A percentile compares a stretch with the other conserved stretches of the same genome.
phyloP scores from a whole-genome alignment of 768 basidiomycete species.

The Lanmaoa rubissima region DNA sequence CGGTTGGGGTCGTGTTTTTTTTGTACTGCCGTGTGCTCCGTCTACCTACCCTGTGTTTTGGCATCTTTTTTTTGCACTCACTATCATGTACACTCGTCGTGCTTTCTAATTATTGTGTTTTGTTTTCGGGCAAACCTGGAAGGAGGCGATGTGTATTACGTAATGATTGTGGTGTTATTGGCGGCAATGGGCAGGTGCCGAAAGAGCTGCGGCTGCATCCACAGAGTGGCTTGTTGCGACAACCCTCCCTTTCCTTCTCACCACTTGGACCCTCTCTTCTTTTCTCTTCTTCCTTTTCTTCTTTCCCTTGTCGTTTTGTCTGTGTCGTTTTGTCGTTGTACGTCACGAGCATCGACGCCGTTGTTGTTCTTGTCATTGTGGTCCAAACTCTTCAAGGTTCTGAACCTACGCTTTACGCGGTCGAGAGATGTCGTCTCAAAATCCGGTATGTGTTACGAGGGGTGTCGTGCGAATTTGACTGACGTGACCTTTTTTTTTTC shows the following conservation, averaged over 20 bases:
- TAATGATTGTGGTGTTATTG: conserved; percentile 27
- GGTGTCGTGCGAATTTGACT: not conserved
- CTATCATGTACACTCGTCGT: not conserved
- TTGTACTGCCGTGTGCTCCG: not conserved
- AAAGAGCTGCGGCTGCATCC: conserved; percentile 26
- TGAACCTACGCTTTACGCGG: not conserved
- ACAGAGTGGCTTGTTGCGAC: conserved; percentile 22
- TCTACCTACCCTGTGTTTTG: not conserved
- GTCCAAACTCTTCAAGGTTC: not conserved
- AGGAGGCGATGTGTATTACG: conserved; percentile 23
- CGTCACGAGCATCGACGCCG: too few relatives aligned
- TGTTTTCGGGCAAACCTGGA: not conserved
- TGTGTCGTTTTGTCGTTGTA: too few relatives aligned
- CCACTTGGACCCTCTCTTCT: conserved; percentile 8
- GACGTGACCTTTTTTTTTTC: not conserved
- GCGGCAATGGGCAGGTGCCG: conserved; percentile 26
- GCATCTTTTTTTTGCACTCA: not conserved
- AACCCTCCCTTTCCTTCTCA: conserved; percentile 18
- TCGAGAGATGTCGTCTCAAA: conserved; percentile 47
- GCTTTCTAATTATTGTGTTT: not conserved
- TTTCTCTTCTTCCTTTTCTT: not conserved
- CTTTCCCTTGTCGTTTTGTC: not conserved
- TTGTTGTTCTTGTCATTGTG: not conserved
- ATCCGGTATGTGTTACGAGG: conserved; percentile 47
- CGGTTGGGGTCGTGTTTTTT: not conserved